Percentiles rank a stretch among this genome's conserved stretches.
These are phyloP conservation scores for Hanseniaspora taiwanica DNA, from an alignment of 805 yeast genomes.

Conservation along the genomic window DNA sequence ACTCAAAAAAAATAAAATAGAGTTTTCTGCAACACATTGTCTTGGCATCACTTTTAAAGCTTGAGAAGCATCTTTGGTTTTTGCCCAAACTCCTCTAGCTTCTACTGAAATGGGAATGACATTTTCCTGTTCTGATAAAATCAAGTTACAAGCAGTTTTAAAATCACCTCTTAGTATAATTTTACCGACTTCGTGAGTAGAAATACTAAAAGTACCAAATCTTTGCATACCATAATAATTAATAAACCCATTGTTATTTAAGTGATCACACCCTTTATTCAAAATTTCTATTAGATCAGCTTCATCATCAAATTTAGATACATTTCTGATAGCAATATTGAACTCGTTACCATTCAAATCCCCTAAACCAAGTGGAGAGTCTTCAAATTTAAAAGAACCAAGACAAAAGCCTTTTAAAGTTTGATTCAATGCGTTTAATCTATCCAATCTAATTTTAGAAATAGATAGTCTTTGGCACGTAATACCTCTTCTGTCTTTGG, in stretches of 20 bases:
- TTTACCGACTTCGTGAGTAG: constrained; percentile 80
- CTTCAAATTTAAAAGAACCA: constrained; percentile 65
- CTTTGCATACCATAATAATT: constrained; percentile 98
- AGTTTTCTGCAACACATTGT: constrained; percentile 72
- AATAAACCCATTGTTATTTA: constrained; percentile 63
- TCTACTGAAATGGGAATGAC: constrained; percentile 74
- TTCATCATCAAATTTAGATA: constrained; percentile 21
- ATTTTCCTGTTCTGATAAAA: constrained; percentile 74
- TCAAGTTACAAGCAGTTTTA: constrained; percentile 64
- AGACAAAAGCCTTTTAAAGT: constrained; percentile 65
- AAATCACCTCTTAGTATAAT: constrained; percentile 59
- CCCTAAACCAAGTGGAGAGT: constrained; percentile 56
- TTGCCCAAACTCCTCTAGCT: constrained; percentile 73
- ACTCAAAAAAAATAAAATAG: constrained; percentile 50
- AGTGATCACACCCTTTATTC: constrained; percentile 38
- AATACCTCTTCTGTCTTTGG: constrained; percentile 92
- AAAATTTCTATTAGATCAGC: constrained; percentile 34
- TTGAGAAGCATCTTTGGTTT: constrained; percentile 47
- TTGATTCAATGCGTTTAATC: constrained; percentile 65
- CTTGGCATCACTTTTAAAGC: constrained; percentile 76
- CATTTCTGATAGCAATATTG: constrained; percentile 70
- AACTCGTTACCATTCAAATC: constrained; percentile 85
- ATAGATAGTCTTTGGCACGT: constrained; percentile 77
- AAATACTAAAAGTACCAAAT: constrained; percentile 88
- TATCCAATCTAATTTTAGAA: constrained; percentile 52